A percentile compares a stretch with the other conserved stretches of the same genome.
phyloP scores from a whole-genome alignment of 805 yeast species.

The Kuraishia ogatae region DNA sequence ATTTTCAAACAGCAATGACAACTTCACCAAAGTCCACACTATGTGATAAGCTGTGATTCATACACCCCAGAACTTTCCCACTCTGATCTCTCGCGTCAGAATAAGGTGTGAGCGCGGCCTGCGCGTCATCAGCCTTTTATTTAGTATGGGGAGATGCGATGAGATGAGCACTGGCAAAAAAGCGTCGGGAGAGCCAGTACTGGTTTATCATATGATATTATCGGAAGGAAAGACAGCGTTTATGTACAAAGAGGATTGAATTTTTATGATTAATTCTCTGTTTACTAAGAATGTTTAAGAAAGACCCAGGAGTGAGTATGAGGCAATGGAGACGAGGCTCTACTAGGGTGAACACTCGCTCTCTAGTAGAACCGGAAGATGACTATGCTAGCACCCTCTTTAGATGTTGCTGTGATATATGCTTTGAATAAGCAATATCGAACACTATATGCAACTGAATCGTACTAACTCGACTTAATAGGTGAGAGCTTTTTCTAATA shows the following conservation, averaged over 20 bases:
- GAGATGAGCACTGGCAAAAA: background rate
- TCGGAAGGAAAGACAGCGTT: background rate
- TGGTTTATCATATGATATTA: background rate
- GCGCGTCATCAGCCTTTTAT: background rate
- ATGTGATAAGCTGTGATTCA: background rate
- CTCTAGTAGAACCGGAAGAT: no score
- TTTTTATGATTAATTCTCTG: background rate
- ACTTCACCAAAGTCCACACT: background rate
- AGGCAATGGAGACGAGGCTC: conserved; percentile 7
- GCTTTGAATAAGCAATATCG: conserved; percentile 4
- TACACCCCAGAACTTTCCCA: background rate
- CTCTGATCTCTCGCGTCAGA: background rate
- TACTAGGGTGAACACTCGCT: background rate
- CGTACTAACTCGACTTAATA: conserved; percentile 11
- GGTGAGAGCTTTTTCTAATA: conserved; percentile 66
- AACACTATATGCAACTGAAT: background rate
- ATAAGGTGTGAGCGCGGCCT: background rate
- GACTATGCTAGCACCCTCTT: no score
- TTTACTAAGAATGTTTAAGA: conserved; percentile 38
- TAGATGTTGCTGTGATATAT: background rate
- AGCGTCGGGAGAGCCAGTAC: background rate
- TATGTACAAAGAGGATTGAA: background rate
- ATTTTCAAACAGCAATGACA: background rate
- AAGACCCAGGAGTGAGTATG: conserved; percentile 33
- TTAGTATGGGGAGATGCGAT: background rate